Evolutionary conservation across 2,329 filamentous ascomycete genomes (phyloP), one percentile per base, ranked within the genome.

Genomic region (Pseudocercospora crystallina): DNA sequence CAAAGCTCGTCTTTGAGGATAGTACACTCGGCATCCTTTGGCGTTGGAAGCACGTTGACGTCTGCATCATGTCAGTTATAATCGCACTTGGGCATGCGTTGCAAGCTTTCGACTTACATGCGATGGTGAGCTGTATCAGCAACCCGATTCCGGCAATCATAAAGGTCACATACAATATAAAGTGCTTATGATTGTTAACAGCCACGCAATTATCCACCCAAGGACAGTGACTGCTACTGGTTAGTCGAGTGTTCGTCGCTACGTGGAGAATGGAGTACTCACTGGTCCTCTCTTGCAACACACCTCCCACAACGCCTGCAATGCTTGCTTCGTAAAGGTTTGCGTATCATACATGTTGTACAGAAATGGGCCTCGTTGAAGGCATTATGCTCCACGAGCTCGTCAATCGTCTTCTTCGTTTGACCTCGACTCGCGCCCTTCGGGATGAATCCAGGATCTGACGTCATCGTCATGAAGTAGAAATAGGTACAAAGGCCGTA

Each of bases 151-250:
- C 90, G 12, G 87, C 57, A 47, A 90, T 87, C 56, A 99, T 74
- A 63, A 74, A 84, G 36, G 95, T 74, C 13, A 99, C 80, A 68
- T 97, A 99, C 43, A 96, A 75, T 65, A 96, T 87, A 71, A 99
- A 99, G 62, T 96, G 91, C 11, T 94, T 85, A 65, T 97, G 88
- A 69, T 97, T 99, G 74, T 97, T 97, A 57, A 94, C 82, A 37
- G 89, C 94, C 36, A 99, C 83, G 64, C 94, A 99, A 71, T 96
- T 97, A 73, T 95, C 88, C 17, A 97, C 89, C 94, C 94, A 99
- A 0, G 94, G 94, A 65, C 94, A 99, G 68, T 99, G 94, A 66
- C 90, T 95, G 59, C 30, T n/a, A 38, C 30, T 10, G 3, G 20
- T 48, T 29, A 53, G 49, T 53, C 14, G 51, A 47, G 14, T 20